Conservation (phyloP, 2,329 filamentous ascomycete species). For the Fusarium abutilonis region DNA sequence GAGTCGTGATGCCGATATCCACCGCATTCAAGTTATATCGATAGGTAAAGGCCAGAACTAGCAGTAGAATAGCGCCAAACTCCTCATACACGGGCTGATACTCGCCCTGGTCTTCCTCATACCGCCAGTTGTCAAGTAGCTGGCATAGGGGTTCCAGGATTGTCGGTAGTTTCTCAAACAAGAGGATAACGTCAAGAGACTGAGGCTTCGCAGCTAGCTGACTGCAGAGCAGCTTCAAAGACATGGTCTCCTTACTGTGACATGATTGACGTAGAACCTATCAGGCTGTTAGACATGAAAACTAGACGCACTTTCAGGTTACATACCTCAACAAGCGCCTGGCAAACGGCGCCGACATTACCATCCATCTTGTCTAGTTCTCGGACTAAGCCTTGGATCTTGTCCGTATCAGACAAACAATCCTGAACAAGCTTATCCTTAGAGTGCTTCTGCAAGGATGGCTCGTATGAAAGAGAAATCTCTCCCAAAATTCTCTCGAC, state of each 20-base stretch:
- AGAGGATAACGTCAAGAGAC: constrained; percentile 76
- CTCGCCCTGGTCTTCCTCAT: constrained; percentile 85
- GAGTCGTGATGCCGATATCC: constrained; percentile 69
- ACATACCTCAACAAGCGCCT: constrained; percentile 76
- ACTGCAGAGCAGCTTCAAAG: constrained; percentile 78
- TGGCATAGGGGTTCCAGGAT: constrained; percentile 79
- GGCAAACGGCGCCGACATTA: constrained; percentile 86
- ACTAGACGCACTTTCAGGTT: neutral
- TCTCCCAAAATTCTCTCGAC: constrained; percentile 86
- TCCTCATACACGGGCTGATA: constrained; percentile 89
- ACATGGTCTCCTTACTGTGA: constrained; percentile 78
- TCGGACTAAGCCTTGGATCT: constrained; percentile 77
- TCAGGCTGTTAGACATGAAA: constrained; percentile 3
- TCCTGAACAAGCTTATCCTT: constrained; percentile 83
- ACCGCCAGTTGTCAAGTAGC: constrained; percentile 80
- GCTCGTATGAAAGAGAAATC: constrained; percentile 81
- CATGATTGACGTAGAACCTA: constrained; percentile 76
- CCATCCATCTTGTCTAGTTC: constrained; percentile 92
- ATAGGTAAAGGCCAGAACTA: constrained; percentile 78
- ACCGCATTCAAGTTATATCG: constrained; percentile 73
- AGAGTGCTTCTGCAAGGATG: constrained; percentile 76
- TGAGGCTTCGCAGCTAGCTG: constrained; percentile 77
- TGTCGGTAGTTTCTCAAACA: constrained; percentile 76
- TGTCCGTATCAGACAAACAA: constrained; percentile 79
- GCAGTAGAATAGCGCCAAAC: constrained; percentile 78